Conservation (phyloP, 225 moss, liverwort and hornwort species). For the Physcomitrium patens region DNA sequence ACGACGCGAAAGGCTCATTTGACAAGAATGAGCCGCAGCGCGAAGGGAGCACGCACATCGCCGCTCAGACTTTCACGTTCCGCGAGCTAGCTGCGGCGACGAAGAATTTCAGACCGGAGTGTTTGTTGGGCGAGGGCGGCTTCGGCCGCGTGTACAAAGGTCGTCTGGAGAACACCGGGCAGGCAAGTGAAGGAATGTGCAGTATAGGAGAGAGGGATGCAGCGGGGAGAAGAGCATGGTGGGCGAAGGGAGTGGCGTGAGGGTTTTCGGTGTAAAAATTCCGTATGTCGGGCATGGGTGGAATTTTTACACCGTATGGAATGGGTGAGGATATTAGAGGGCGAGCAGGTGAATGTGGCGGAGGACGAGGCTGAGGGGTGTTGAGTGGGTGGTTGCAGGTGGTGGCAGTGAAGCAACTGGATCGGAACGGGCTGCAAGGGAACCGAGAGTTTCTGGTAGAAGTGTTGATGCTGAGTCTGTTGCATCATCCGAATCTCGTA, state of each 20-base stretch:
- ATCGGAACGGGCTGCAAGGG: constrained; percentile 79
- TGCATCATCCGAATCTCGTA: constrained; percentile 81
- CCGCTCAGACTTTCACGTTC: constrained; percentile 78
- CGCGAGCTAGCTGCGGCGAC: constrained; percentile 78
- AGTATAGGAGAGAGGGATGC: no score
- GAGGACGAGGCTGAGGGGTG: no score
- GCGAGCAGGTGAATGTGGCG: background rate
- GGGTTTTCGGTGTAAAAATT: no score
- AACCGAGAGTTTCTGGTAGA: constrained; percentile 78
- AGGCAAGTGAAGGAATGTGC: constrained; percentile 42
- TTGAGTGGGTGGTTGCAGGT: constrained; percentile 39
- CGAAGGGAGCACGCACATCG: constrained; percentile 66
- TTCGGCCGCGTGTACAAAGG: constrained; percentile 80
- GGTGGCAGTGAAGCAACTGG: constrained; percentile 78
- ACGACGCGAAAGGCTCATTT: constrained; percentile 41
- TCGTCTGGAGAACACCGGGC: constrained; percentile 66
- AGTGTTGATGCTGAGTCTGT: constrained; percentile 77
- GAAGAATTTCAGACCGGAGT: constrained; percentile 78
- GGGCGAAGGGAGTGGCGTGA: no score
- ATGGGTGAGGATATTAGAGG: no score
- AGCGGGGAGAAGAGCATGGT: no score
- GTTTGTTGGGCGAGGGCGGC: constrained; percentile 75
- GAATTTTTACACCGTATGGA: no score
- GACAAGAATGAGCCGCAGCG: constrained; percentile 54
- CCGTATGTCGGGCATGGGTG: no score